Percentiles rank a stretch among this genome's conserved stretches.
phyloP scores from a whole-genome alignment of 2,329 filamentous ascomycete genomes.

The Phyllosticta citrichinensis region DNA sequence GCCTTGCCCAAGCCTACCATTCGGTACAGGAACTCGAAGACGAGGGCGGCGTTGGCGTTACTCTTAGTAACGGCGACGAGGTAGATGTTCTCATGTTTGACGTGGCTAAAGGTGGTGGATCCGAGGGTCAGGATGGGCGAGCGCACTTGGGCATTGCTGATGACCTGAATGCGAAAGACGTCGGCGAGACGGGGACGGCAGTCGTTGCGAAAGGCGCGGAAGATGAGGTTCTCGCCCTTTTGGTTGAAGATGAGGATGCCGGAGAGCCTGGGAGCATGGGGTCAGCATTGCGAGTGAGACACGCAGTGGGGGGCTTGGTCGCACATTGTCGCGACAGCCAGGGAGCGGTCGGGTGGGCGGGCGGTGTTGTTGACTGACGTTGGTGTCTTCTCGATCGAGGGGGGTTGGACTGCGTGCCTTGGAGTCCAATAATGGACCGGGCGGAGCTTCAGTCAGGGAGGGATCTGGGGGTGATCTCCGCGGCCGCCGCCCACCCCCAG shows the following conservation, averaged over 20 bases:
- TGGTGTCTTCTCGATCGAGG: constrained; percentile 2
- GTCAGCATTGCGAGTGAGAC: constrained; percentile 4
- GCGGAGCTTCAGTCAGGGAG: constrained; percentile 8
- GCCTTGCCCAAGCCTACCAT: constrained; percentile 82
- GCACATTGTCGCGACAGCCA: constrained; percentile 6
- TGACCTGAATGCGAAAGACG: constrained; percentile 98
- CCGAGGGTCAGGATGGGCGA: constrained; percentile 95
- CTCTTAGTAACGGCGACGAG: constrained; percentile 95
- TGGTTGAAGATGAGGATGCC: constrained; percentile 98
- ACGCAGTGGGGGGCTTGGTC: background rate
- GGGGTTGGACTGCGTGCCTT: constrained; percentile 2
- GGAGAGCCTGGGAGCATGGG: constrained; percentile 63
- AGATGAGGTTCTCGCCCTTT: constrained; percentile 99
- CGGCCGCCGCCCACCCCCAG: background rate
- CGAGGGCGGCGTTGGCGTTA: constrained; percentile 95
- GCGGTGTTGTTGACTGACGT: background rate
- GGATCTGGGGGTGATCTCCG: constrained; percentile 3
- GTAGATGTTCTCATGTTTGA: constrained; percentile 99
- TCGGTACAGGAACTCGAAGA: constrained; percentile 96
- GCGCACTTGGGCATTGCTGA: constrained; percentile 93
- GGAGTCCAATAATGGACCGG: constrained; percentile 5
- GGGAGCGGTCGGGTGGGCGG: background rate
- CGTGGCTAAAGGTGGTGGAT: constrained; percentile 97
- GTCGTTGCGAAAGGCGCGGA: constrained; percentile 96
- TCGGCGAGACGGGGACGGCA: constrained; percentile 95